Evolutionary conservation across 768 basidiomycete species (phyloP).

Genomic region (Terana coerulea): DNA sequence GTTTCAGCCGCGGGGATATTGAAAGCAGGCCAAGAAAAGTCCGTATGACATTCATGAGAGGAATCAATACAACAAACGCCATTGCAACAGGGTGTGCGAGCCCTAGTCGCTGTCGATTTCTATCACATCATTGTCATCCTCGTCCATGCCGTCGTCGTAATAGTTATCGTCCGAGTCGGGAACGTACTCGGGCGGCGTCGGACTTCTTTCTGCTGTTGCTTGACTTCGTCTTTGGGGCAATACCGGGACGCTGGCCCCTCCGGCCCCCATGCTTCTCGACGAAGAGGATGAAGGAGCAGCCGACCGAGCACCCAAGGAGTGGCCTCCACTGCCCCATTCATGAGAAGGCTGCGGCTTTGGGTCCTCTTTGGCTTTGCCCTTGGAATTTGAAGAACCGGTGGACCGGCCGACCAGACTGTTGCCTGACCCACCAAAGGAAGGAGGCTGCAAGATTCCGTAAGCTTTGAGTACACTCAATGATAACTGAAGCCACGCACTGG

Average conservation of each 20-base stretch:
- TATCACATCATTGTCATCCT: conserved; percentile 74
- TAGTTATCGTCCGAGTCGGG: conserved; percentile 73
- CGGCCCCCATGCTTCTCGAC: conserved; percentile 44
- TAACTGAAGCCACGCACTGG: conserved; percentile 14
- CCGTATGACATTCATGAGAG: background rate
- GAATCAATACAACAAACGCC: background rate
- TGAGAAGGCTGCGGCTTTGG: conserved; percentile 11
- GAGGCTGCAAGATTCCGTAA: conserved; percentile 30
- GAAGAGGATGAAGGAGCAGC: conserved; percentile 32
- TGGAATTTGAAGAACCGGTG: conserved; percentile 34
- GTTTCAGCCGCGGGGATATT: background rate
- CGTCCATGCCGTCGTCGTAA: conserved; percentile 65
- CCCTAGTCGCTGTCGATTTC: conserved; percentile 76
- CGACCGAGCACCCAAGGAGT: conserved; percentile 44
- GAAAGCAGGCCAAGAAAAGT: background rate
- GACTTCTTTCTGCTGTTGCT: conserved; percentile 40
- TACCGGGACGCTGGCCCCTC: conserved; percentile 49
- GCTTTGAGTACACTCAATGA: background rate
- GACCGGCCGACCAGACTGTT: conserved; percentile 58
- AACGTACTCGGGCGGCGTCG: conserved; percentile 60
- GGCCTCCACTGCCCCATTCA: conserved; percentile 37
- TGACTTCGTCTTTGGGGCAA: conserved; percentile 35
- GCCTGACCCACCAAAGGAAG: conserved; percentile 63
- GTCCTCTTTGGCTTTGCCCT: conserved; percentile 49
- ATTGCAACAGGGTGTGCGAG: background rate